Evolutionary conservation across 1,284 basidiomycete genomes (phyloP).

Genomic region (Boletellus deceptivus): DNA sequence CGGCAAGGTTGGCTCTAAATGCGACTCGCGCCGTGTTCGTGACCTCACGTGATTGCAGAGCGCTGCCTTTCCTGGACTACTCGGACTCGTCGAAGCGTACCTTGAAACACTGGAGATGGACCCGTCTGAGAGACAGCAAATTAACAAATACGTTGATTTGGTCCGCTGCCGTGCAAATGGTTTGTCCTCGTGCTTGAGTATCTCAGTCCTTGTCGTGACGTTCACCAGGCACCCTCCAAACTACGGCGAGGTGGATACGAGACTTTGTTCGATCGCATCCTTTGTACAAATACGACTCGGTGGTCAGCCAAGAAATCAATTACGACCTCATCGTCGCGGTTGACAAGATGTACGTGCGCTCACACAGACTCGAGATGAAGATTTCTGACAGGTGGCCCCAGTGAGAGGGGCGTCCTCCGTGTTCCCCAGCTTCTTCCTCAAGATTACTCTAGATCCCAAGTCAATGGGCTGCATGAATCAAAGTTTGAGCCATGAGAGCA

Average conservation of each 20-base stretch:
- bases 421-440: slow-evolving; percentile 65
- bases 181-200: slow-evolving; percentile 33
- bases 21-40: slow-evolving; percentile 1
- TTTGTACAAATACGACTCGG: slow-evolving; percentile 87
- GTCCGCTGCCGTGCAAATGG: slow-evolving; percentile 81
- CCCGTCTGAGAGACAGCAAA: slow-evolving; percentile 57
- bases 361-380: not conserved
- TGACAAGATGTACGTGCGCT: slow-evolving; percentile 80
- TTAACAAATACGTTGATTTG: slow-evolving; percentile 79
- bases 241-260: slow-evolving; percentile 92
- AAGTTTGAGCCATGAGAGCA: slow-evolving; percentile 23
- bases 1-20: slow-evolving; percentile 62
- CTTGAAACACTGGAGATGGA: slow-evolving; percentile 86
- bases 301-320: slow-evolving; percentile 88
- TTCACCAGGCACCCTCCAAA: slow-evolving; percentile 71
- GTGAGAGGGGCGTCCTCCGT: slow-evolving; percentile 66
- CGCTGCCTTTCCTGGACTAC: slow-evolving; percentile 77
- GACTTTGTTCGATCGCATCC: slow-evolving; percentile 90
- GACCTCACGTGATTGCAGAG: slow-evolving; percentile 39
- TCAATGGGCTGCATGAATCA: slow-evolving; percentile 28
- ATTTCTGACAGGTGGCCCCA: slow-evolving; percentile 31
- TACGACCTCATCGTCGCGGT: slow-evolving; percentile 90
- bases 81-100: slow-evolving; percentile 85
- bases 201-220: slow-evolving; percentile 6
- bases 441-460: slow-evolving; percentile 42